Evolutionary conservation across 2,329 filamentous ascomycete genomes (phyloP).

Genomic region (Rhinocladiella similis): DNA sequence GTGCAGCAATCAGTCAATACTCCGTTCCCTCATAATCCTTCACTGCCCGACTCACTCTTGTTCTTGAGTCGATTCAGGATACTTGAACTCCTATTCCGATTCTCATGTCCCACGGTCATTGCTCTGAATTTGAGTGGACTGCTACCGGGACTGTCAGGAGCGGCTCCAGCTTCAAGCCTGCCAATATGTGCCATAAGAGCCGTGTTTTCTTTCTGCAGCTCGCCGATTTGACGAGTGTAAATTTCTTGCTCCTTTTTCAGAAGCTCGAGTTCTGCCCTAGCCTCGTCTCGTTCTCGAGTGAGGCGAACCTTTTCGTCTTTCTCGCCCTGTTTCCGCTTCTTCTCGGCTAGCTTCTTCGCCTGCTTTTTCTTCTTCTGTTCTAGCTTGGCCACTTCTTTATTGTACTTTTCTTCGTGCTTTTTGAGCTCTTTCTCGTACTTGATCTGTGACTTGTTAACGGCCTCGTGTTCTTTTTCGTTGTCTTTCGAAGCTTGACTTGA

Average conservation of each 20-base stretch:
- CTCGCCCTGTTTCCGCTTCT: slow-evolving; percentile 36
- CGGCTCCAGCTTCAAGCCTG: slow-evolving; percentile 34
- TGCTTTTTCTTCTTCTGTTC: slow-evolving; percentile 43
- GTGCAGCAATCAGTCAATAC: neutral
- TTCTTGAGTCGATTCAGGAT: slow-evolving; percentile 15
- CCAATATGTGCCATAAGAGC: slow-evolving; percentile 48
- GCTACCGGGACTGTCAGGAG: slow-evolving; percentile 6
- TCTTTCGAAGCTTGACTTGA: slow-evolving; percentile 20
- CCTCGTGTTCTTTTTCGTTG: slow-evolving; percentile 27
- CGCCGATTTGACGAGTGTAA: slow-evolving; percentile 46
- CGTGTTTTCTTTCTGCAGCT: slow-evolving; percentile 60
- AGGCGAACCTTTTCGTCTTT: slow-evolving; percentile 45
- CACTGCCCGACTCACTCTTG: slow-evolving; percentile 13
- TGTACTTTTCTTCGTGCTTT: slow-evolving; percentile 33
- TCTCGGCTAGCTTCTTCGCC: slow-evolving; percentile 40
- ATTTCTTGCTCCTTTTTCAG: slow-evolving; percentile 49
- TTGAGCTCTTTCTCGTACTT: slow-evolving; percentile 33
- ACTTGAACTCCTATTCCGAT: slow-evolving; percentile 20
- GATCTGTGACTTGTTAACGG: slow-evolving; percentile 31
- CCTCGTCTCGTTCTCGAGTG: slow-evolving; percentile 44
- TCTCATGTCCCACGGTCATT: slow-evolving; percentile 13
- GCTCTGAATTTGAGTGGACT: slow-evolving; percentile 9
- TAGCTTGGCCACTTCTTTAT: slow-evolving; percentile 42
- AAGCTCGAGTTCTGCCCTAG: slow-evolving; percentile 49
- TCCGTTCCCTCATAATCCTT: slow-evolving; percentile 4